Conservation (phyloP, 2,329 filamentous ascomycete species). For the Alternaria hordeiaustralica region DNA sequence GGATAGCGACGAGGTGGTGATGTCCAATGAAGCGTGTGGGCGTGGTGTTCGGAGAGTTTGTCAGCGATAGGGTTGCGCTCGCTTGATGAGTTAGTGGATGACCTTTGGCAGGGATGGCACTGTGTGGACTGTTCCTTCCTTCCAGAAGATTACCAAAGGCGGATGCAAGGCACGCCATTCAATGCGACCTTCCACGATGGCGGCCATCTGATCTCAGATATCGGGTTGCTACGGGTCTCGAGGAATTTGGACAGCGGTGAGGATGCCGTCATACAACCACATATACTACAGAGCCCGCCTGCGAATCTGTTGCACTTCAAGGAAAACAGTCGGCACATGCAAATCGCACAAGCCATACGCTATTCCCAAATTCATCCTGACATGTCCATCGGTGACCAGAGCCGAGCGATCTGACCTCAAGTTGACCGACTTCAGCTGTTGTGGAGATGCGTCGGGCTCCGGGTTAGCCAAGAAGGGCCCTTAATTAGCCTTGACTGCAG, state of each 20-base stretch:
- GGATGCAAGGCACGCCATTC: constrained; percentile 6
- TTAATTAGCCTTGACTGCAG: constrained; percentile 29
- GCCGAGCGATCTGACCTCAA: neutral
- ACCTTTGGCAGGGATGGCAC: constrained; percentile 16
- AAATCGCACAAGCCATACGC: neutral
- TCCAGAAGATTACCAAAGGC: constrained; percentile 35
- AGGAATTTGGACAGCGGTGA: neutral
- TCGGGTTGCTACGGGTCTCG: neutral
- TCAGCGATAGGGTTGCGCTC: constrained; percentile 32
- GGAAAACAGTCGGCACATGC: neutral
- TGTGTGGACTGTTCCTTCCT: constrained; percentile 10
- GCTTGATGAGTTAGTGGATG: constrained; percentile 30
- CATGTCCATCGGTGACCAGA: constrained; percentile 12
- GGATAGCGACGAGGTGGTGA: constrained; percentile 22
- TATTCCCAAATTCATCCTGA: neutral
- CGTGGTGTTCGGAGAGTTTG: constrained; percentile 33
- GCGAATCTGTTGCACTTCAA: neutral
- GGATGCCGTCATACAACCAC: neutral
- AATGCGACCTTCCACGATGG: constrained; percentile 1
- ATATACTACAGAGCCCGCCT: neutral
- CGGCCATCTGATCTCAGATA: neutral
- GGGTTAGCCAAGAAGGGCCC: constrained; percentile 3
- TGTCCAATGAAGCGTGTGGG: constrained; percentile 18
- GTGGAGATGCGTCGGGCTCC: neutral
- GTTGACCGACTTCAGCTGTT: neutral